These are phyloP conservation scores for Mucor irregularis DNA, from an alignment of 371 early-diverging fungal species.

Conservation along the genomic window DNA sequence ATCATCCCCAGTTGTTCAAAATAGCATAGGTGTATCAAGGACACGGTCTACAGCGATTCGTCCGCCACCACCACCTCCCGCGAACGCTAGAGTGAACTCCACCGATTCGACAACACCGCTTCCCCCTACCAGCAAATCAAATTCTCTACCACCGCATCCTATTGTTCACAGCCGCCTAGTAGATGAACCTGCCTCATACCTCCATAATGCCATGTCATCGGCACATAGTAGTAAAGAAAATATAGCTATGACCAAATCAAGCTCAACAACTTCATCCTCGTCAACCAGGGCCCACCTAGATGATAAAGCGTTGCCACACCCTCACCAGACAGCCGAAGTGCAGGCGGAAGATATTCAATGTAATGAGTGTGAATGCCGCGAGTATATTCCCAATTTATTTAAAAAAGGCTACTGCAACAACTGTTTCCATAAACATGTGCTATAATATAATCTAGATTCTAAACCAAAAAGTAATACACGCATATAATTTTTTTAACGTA, in stretches of 20 bases:
- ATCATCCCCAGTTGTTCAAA: slow-evolving; percentile 6
- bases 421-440: slow-evolving; percentile 71
- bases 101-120: too few relatives aligned
- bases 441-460: too few relatives aligned
- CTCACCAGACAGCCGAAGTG: too few relatives aligned
- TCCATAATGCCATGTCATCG: too few relatives aligned
- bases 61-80: slow-evolving; percentile 4
- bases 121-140: too few relatives aligned
- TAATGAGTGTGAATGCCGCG: slow-evolving; percentile 63
- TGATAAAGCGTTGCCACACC: background rate
- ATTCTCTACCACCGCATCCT: too few relatives aligned
- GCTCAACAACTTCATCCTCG: background rate
- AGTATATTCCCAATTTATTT: slow-evolving; percentile 66
- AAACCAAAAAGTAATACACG: too few relatives aligned
- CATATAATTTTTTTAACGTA: too few relatives aligned
- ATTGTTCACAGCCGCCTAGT: too few relatives aligned
- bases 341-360: background rate
- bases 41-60: slow-evolving; percentile 8
- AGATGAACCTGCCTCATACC: background rate
- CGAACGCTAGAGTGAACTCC: background rate
- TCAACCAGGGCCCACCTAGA: background rate
- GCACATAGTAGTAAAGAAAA: too few relatives aligned
- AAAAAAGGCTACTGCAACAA: slow-evolving; percentile 65
- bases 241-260: too few relatives aligned
- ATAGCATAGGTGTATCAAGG: slow-evolving; percentile 1